These are phyloP conservation scores for Aspergillus heteromorphus DNA, from an alignment of 495 filamentous ascomycete genomes.

Conservation along the genomic window DNA sequence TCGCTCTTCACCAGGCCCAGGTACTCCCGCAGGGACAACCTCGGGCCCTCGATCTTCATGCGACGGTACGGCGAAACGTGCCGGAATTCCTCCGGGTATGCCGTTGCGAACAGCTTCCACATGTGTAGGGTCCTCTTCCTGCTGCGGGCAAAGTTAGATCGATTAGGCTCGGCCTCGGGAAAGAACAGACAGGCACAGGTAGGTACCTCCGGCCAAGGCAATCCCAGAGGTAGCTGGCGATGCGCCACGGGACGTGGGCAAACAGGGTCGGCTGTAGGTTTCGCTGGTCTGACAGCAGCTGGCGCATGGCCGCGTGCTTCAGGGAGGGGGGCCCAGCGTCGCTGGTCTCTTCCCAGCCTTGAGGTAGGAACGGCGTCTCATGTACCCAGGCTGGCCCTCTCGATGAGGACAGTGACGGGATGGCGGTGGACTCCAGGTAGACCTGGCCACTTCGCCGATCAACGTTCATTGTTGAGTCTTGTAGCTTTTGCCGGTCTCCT, in stretches of 20 bases:
- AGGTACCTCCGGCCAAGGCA: slow-evolving; percentile 27
- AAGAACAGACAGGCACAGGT: background rate
- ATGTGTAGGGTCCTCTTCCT: slow-evolving; percentile 33
- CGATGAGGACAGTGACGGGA: background rate
- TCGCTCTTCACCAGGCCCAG: slow-evolving; percentile 28
- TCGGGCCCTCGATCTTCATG: slow-evolving; percentile 20
- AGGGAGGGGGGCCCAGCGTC: slow-evolving; percentile 25
- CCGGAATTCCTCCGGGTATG: slow-evolving; percentile 30
- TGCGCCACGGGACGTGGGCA: slow-evolving; percentile 28
- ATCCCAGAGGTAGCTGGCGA: slow-evolving; percentile 39
- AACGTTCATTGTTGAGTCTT: no score
- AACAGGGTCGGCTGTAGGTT: slow-evolving; percentile 23
- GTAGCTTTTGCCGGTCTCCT: background rate
- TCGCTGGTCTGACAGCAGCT: slow-evolving; percentile 28
- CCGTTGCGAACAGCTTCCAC: slow-evolving; percentile 39
- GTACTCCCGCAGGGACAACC: slow-evolving; percentile 26
- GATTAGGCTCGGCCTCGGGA: slow-evolving; percentile 1
- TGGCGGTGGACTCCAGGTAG: slow-evolving; percentile 8
- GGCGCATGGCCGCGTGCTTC: slow-evolving; percentile 29
- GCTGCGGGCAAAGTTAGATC: slow-evolving; percentile 14
- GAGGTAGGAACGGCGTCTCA: slow-evolving; percentile 30
- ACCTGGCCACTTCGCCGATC: slow-evolving; percentile 14
- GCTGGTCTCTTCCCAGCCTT: slow-evolving; percentile 20
- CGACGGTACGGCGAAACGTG: slow-evolving; percentile 17
- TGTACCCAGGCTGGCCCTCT: slow-evolving; percentile 32